Evolutionary conservation across 352 stramenopile species (phyloP), one percentile per base, ranked within the genome.

Genomic region (Sclerospora graminicola): DNA sequence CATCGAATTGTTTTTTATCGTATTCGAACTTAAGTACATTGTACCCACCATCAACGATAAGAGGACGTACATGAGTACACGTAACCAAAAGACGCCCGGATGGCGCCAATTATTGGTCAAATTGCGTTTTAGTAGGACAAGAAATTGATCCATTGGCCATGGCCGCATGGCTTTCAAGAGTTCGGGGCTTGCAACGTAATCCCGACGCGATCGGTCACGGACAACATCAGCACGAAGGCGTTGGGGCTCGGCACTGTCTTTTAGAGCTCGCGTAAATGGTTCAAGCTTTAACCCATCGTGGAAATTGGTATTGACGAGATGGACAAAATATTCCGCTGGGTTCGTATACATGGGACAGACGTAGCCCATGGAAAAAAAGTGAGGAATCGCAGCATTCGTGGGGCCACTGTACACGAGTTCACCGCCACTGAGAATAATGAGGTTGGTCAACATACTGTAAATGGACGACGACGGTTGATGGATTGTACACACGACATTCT

Each of bases 401-500:
- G 83, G 73, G 16, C 84, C 82, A 43, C 84, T 75, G 59, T 89
- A 94, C 21, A 94, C 72, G 1, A 87, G 75, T 31, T 74, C 50
- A 5, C 87, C 84, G 8, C 60, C 63, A 7, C 75, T 57, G 10
- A 87, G 56, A 21, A 89, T 55, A 29, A 83, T 40, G 27, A 82
- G 64, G 41, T 61, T 61, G 2, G 53, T 60, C 31, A 60, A 60
- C 45, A 60, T 56, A 14, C 55, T 32, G 37, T 60, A 60, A 23
- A 60, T 41, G 4, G 55, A 18, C 21, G 70, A 84, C 15, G 68
- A 78, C 8, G 88, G 88, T 56, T 97, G 88, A 55, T 97, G 88
- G 57, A 97, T 96, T 23, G 84, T 95, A 32, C 85, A 94, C 1
- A 95, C 51, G 8, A 96, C 66, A 15, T 64, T 87, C 13, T 51